Base-by-base conservation (phyloP, 2,329 filamentous ascomycete genomes). In the Cordyceps farinosa region DNA sequence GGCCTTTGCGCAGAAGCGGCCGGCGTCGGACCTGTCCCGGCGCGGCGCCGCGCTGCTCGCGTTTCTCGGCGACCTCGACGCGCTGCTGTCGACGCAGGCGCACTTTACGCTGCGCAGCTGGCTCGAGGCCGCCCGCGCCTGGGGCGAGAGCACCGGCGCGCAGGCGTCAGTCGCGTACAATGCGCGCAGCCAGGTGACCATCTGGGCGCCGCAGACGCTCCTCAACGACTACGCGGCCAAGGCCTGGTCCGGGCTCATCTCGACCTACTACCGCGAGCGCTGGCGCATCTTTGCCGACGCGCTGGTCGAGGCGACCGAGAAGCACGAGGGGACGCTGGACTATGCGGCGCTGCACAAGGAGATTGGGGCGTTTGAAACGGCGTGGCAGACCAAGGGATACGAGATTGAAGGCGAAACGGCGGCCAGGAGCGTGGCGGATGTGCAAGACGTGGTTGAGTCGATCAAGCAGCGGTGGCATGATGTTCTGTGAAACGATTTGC, bases 221-320 rank as follows among this genome's bases (percentile, higher is more conserved):
- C 80, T 83, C 47, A 75, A 69, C 42, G 81, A 83, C 69, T 84
- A 83, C 64, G 80, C 80, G 3, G 77, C 75, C 5, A 82, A 82
- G 70, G 71, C 72, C 29, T 84, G 80, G 81, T 74, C 72, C 9
- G 81, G 80, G 1, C 70, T 84, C 0, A 75, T 82, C 4, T 71
- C 70, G 1, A 70, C 70, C 1, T 84, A 83, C 68, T 83, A 83
- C 67, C 54, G 75, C 10, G 75, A 74, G 15, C 70, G 81, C 10
- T 84, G 81, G 81, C 60, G 74, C 55, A 75, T 74, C 36, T 83
- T 83, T 66, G 65, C 80, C 10, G 69, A 76, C 22, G 80, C 78
- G 65, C 68, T 80, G 60, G 55, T 66, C 3, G 58, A 55, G 8
- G 68, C 65, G 45, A 30, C 8, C 11, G 38, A 53, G 48, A 42